Conservation (phyloP, 768 basidiomycete species). For the Hirschioporus abietinus region DNA sequence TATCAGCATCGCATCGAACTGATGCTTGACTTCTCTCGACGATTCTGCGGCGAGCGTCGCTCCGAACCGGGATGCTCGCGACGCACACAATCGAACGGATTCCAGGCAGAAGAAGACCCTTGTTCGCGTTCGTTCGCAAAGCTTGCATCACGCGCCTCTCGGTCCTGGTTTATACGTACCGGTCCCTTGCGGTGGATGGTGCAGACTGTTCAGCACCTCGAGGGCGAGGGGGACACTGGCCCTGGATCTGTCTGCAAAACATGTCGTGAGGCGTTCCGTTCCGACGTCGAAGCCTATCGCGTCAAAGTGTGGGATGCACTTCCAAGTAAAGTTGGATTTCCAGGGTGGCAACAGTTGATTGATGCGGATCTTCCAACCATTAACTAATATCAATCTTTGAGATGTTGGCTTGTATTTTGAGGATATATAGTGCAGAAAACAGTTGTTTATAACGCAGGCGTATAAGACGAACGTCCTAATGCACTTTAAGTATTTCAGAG, state of each 20-base stretch:
- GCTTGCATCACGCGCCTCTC: slow-evolving; percentile 36
- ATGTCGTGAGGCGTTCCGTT: slow-evolving; percentile 39
- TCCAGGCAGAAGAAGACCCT: slow-evolving; percentile 6
- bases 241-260: slow-evolving; percentile 31
- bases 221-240: slow-evolving; percentile 23
- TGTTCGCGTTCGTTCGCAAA: slow-evolving; percentile 41
- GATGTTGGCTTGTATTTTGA: background rate
- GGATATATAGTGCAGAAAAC: too few species aligned
- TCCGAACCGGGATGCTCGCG: slow-evolving; percentile 25
- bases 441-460: too few species aligned
- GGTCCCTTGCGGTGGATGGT: slow-evolving; percentile 50
- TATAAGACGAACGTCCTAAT: too few species aligned
- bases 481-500: too few species aligned
- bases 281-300: slow-evolving; percentile 34
- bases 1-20: slow-evolving; percentile 48
- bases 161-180: slow-evolving; percentile 45
- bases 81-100: background rate
- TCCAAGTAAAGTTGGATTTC: slow-evolving; percentile 39
- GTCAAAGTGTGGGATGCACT: slow-evolving; percentile 42
- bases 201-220: slow-evolving; percentile 35
- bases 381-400: background rate
- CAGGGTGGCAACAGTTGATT: slow-evolving; percentile 40
- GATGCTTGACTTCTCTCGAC: slow-evolving; percentile 44
- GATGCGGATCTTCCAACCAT: slow-evolving; percentile 22
- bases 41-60: slow-evolving; percentile 31